Conservation (phyloP, 495 filamentous ascomycete genomes). For the Tuber aestivum region DNA sequence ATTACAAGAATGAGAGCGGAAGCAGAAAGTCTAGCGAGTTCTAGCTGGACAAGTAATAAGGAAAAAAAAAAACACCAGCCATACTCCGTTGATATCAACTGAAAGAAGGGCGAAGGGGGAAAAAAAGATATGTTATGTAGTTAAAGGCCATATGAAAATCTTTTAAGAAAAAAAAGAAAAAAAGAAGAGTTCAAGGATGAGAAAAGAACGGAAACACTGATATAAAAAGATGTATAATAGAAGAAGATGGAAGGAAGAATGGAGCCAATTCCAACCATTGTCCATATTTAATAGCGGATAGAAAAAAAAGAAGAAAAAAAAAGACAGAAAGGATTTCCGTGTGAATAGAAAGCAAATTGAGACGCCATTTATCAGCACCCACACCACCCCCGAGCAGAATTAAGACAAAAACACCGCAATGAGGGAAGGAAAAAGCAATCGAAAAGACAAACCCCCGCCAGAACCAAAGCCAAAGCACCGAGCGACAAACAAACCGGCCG, state of each 20-base stretch:
- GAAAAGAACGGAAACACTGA: not conserved
- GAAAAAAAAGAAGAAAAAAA: not conserved
- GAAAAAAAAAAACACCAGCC: not conserved
- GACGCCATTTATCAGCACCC: not conserved
- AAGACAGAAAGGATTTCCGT: not conserved
- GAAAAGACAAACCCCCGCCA: not conserved
- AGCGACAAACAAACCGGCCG: not conserved
- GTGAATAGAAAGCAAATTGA: not conserved
- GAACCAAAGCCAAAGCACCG: conserved; percentile 1
- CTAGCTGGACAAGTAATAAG: not conserved
- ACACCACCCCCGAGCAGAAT: not conserved
- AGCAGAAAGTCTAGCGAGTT: not conserved
- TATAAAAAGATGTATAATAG: not conserved
- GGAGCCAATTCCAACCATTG: not conserved
- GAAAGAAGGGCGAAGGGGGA: not conserved
- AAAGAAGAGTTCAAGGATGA: not conserved
- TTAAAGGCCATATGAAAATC: not conserved
- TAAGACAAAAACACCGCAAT: not conserved
- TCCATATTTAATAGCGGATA: not conserved
- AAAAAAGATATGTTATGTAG: not conserved
- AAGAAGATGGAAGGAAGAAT: not conserved
- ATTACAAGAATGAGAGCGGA: not conserved
- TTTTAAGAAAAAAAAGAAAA: not conserved
- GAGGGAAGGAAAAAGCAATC: not conserved
- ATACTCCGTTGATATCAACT: not conserved